Conservation (phyloP, 768 basidiomycete genomes). For the Infundibulicybe gibba region DNA sequence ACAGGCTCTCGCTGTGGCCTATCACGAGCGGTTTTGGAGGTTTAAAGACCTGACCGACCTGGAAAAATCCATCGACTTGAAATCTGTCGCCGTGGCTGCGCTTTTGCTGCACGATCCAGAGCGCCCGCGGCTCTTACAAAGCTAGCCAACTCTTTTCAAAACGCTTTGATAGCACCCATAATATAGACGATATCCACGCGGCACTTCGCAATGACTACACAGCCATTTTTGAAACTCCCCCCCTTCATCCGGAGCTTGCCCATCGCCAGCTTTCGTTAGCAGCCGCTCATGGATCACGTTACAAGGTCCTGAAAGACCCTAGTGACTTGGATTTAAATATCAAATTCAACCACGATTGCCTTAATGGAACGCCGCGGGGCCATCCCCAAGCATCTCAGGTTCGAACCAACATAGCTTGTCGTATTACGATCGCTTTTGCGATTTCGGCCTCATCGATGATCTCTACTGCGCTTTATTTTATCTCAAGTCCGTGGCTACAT, state of each 20-base stretch:
- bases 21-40: background rate
- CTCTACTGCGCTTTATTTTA: background rate
- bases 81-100: too few relatives aligned
- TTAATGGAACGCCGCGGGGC: slow-evolving; percentile 4
- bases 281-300: background rate
- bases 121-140: background rate
- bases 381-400: slow-evolving; percentile 4
- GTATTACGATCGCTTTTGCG: background rate
- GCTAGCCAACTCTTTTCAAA: background rate
- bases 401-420: slow-evolving; percentile 5
- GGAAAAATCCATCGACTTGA: background rate
- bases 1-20: background rate
- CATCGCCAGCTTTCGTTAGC: slow-evolving; percentile 1
- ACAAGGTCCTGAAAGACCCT: background rate
- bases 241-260: slow-evolving; percentile 1
- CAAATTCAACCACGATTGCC: background rate
- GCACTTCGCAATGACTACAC: background rate
- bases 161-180: too few relatives aligned
- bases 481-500: background rate
- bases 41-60: background rate
- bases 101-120: background rate
- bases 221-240: background rate
- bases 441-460: background rate
- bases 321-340: slow-evolving; percentile 3
- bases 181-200: slow-evolving; percentile 1